A percentile compares a stretch with the other conserved stretches of the same genome.
Evolutionary conservation across 73 alveolate genomes (phyloP).

Genomic region (Paramecium tetraurelia): DNA sequence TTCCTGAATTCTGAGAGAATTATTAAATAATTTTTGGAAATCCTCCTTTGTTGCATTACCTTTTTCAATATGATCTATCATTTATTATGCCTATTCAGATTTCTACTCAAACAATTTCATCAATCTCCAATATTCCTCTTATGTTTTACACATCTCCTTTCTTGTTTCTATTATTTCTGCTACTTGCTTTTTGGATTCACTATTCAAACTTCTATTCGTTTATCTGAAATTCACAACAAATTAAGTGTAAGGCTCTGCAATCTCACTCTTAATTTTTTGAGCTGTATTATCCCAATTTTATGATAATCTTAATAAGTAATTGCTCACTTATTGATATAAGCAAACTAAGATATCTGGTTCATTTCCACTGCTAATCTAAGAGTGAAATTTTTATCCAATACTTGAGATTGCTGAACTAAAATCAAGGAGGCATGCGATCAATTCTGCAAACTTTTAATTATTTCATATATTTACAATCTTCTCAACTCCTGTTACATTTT

Average conservation of each 20-base stretch:
- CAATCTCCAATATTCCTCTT: conserved; percentile 48
- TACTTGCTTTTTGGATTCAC: conserved; percentile 1
- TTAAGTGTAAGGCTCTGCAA: conserved; percentile 11
- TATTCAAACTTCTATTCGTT: conserved; percentile 1
- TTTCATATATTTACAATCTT: neutral
- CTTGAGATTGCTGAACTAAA: neutral
- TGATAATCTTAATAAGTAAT: neutral
- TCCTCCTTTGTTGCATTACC: conserved; percentile 31
- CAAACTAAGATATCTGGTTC: conserved; percentile 36
- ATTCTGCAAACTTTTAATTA: neutral
- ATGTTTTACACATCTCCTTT: neutral
- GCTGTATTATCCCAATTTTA: conserved; percentile 16
- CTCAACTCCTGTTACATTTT: conserved; percentile 21
- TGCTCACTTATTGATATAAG: neutral
- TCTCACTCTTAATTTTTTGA: neutral
- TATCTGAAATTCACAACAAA: conserved; percentile 17
- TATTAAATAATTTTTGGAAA: neutral
- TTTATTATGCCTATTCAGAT: neutral
- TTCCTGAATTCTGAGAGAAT: neutral
- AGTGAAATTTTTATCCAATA: conserved; percentile 21
- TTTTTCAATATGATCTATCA: conserved; percentile 41
- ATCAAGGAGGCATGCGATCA: neutral
- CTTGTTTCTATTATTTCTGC: neutral
- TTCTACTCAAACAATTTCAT: neutral
- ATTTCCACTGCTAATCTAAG: neutral